Evolutionary conservation across 2,329 filamentous ascomycete genomes (phyloP).

Genomic region (Pseudogymnoascus sp.): DNA sequence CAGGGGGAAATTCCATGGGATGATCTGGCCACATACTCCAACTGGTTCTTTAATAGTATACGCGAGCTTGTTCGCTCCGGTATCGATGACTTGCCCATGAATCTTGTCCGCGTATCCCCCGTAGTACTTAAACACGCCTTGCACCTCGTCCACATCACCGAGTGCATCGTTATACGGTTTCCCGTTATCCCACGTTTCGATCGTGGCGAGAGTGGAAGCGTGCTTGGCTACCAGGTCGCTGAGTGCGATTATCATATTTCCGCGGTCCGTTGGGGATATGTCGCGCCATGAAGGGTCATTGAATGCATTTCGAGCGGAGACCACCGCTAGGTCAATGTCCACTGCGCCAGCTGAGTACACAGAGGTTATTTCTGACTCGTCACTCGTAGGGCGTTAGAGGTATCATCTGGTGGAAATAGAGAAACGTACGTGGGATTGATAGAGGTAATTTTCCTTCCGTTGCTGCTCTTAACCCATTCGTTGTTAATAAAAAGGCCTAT

Average conservation of each 20-base stretch:
- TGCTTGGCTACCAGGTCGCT: conserved; percentile 70
- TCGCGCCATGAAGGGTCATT: conserved; percentile 58
- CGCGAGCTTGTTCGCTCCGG: conserved; percentile 53
- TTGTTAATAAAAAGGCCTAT: conserved; percentile 76
- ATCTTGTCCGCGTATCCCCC: conserved; percentile 68
- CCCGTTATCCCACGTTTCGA: conserved; percentile 84
- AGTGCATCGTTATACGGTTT: conserved; percentile 71
- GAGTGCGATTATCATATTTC: conserved; percentile 59
- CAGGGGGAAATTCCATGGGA: conserved; percentile 64
- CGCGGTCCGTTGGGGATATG: conserved; percentile 59
- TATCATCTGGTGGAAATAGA: not conserved
- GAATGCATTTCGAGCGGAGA: conserved; percentile 60
- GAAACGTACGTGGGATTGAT: conserved; percentile 57
- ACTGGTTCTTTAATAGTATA: conserved; percentile 60
- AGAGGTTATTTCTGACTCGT: conserved; percentile 60
- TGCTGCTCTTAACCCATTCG: conserved; percentile 62
- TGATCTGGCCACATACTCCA: conserved; percentile 64
- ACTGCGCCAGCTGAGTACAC: conserved; percentile 59
- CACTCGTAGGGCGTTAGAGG: conserved; percentile 29
- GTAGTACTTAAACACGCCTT: conserved; percentile 73
- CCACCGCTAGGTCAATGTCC: conserved; percentile 63
- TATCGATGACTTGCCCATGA: conserved; percentile 60
- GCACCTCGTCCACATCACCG: conserved; percentile 61
- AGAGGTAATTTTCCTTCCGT: conserved; percentile 54
- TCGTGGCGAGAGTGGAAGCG: conserved; percentile 62